phyloP scores from a whole-genome alignment of 306 rosid genomes.

The Castanea mollissima region DNA sequence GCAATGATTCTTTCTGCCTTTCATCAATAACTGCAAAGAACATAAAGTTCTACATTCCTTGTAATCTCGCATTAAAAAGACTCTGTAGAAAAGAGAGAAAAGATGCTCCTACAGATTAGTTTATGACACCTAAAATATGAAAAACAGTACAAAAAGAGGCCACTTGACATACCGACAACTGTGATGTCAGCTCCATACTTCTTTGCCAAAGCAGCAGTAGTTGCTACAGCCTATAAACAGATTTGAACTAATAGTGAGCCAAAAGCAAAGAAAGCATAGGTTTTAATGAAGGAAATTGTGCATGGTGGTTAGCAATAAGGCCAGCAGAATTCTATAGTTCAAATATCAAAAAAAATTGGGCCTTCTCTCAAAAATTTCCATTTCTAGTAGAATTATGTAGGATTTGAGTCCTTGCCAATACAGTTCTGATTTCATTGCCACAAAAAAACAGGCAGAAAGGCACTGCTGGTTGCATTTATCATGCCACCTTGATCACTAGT shows the following conservation, averaged over 20 bases:
- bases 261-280: neutral
- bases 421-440: neutral
- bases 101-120: slow-evolving; percentile 1
- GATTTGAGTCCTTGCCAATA: neutral
- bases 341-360: neutral
- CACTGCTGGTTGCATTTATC: neutral
- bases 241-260: slow-evolving; percentile 17
- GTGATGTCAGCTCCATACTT: slow-evolving; percentile 92
- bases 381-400: neutral
- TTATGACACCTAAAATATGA: slow-evolving; percentile 12
- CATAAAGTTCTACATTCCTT: slow-evolving; percentile 20
- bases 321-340: neutral
- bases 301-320: neutral
- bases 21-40: slow-evolving; percentile 78
- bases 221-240: slow-evolving; percentile 60
- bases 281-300: neutral
- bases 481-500: neutral
- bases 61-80: slow-evolving; percentile 18
- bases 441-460: neutral
- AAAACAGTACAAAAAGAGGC: slow-evolving; percentile 1
- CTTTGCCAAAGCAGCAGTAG: slow-evolving; percentile 79
- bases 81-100: neutral
- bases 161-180: slow-evolving; percentile 64
- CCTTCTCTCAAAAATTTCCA: neutral
- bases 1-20: slow-evolving; percentile 72